Base-by-base conservation (phyloP, 2,329 filamentous ascomycete genomes). In the Emmonsiellopsis sp. region DNA sequence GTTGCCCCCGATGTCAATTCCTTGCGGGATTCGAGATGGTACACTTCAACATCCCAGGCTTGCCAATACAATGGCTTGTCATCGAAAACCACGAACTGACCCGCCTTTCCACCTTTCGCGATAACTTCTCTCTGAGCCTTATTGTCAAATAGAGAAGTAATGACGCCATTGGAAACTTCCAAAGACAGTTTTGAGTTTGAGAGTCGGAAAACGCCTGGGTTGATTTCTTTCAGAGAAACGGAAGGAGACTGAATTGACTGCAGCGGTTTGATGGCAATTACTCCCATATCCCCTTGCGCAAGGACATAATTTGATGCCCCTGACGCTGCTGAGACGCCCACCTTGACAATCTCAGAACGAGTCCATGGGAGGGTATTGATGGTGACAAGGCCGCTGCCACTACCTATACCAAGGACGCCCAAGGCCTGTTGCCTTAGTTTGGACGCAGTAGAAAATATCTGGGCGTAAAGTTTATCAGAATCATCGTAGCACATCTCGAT, bases 401-500 rank as follows among this genome's bases (percentile, higher is more conserved):
- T 69, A 41, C 74, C 71, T 49, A 91, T 76, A 1, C 85, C 86
- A 46, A 96, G 77, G 7, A 81, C 78, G 13, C 78, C 70, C 55
- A 87, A 79, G 5, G 91, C 80, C 15, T 89, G 83, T 44, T 85
- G 77, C 41, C 93, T 76, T 3, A 94, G 73, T 58, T 80, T 82
- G 59, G 87, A 74, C 5, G 88, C 92, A 1, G 82, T 89, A 59
- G 84, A 75, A 66, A 95, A 95, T 2, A 95, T 82, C 61, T 89
- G 77, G 2, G 81, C 86, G 66, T 98, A 98, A 6, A 95, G 78
- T 79, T 90, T 81, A 66, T 95, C 87, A 2, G 91, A 95, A 67
- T 98, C 93, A 67, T 95, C 89, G 63, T 97, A 97, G 70, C 90
- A 95, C 90, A 97, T 96, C 69, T 94, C 91, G 62, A 98, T 97